A percentile compares a stretch with the other conserved stretches of the same genome.
These are phyloP conservation scores for Aspergillus intermedius DNA, from an alignment of 2,329 filamentous ascomycete species.

Conservation along the genomic window DNA sequence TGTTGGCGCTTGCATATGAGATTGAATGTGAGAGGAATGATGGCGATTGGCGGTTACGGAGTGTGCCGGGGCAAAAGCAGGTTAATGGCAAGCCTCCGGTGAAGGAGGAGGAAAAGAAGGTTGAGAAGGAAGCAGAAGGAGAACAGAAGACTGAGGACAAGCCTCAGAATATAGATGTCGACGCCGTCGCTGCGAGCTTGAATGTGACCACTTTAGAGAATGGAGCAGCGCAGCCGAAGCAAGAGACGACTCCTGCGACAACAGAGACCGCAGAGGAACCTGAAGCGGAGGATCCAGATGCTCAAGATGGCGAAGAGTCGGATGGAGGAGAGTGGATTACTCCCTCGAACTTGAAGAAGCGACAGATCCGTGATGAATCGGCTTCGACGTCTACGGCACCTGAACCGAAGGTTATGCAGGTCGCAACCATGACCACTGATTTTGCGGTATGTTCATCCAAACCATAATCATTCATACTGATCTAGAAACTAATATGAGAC, in stretches of 20 bases:
- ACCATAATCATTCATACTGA: slow-evolving; percentile 5
- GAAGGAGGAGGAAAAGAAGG: slow-evolving; percentile 31
- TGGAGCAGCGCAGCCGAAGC: slow-evolving; percentile 19
- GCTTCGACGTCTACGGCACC: slow-evolving; percentile 44
- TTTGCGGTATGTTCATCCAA: slow-evolving; percentile 65
- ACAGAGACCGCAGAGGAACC: slow-evolving; percentile 15
- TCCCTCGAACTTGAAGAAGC: slow-evolving; percentile 80
- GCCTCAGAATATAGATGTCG: slow-evolving; percentile 19
- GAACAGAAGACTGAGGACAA: slow-evolving; percentile 13
- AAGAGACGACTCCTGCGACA: slow-evolving; percentile 8
- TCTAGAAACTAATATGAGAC: no score
- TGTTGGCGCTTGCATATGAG: slow-evolving; percentile 87
- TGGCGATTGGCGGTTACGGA: slow-evolving; percentile 81
- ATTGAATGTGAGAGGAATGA: slow-evolving; percentile 85
- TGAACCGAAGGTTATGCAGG: slow-evolving; percentile 64
- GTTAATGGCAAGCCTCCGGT: slow-evolving; percentile 63
- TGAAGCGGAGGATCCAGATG: slow-evolving; percentile 23
- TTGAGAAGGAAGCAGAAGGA: slow-evolving; percentile 24
- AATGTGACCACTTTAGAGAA: slow-evolving; percentile 23
- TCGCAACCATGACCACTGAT: slow-evolving; percentile 88
- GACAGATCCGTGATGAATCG: slow-evolving; percentile 62
- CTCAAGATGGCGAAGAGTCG: slow-evolving; percentile 28
- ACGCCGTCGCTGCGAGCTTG: slow-evolving; percentile 23
- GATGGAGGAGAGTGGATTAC: slow-evolving; percentile 82
- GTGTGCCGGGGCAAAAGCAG: slow-evolving; percentile 68